These are phyloP conservation scores for Tilletiopsis washingtonensis DNA, from an alignment of 1,284 basidiomycete genomes.

Conservation along the genomic window DNA sequence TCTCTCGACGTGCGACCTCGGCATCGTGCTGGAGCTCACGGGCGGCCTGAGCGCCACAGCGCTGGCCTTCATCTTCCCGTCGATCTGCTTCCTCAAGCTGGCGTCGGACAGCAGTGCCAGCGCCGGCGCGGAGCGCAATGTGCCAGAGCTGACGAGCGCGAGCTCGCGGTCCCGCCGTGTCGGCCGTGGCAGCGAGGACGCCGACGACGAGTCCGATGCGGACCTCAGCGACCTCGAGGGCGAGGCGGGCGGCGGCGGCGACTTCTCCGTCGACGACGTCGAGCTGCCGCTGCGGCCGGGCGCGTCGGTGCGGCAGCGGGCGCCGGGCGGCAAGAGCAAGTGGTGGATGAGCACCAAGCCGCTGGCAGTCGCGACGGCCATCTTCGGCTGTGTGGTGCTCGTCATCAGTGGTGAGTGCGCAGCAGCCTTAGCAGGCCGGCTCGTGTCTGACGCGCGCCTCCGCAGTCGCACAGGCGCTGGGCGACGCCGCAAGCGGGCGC, in stretches of 20 bases:
- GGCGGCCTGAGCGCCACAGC: conserved; percentile 90
- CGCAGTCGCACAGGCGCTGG: background rate
- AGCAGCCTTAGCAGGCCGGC: background rate
- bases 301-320: conserved; percentile 16
- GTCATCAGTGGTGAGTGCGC: conserved; percentile 13
- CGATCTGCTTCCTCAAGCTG: conserved; percentile 44
- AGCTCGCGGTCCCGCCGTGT: background rate
- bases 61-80: conserved; percentile 71
- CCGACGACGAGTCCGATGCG: conserved; percentile 15
- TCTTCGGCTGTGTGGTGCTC: conserved; percentile 40
- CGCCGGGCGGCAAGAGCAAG: background rate
- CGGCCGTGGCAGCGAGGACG: conserved; percentile 4
- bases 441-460: background rate
- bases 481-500: background rate
- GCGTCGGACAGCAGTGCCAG: conserved; percentile 17
- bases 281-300: conserved; percentile 42
- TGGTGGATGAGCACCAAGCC: conserved; percentile 44
- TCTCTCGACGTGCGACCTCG: conserved; percentile 88
- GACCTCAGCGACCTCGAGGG: conserved; percentile 19
- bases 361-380: conserved; percentile 35
- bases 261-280: conserved; percentile 25
- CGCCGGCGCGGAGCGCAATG: background rate
- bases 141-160: background rate
- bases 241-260: conserved; percentile 3
- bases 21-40: conserved; percentile 93